Evolutionary conservation across 345 rosid species (phyloP).

Genomic region (Brassica rapa): DNA sequence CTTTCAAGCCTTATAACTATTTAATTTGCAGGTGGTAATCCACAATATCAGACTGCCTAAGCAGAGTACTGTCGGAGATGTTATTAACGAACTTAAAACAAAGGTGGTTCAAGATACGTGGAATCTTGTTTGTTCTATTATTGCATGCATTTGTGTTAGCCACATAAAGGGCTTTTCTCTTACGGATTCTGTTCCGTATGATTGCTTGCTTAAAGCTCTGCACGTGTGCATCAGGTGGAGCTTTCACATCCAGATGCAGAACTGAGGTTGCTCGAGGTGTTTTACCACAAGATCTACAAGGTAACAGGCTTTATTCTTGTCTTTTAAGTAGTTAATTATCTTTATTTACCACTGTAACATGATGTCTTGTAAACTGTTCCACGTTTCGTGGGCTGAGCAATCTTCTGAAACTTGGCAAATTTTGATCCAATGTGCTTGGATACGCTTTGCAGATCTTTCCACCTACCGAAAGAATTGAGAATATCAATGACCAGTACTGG

Average conservation of each 20-base stretch:
- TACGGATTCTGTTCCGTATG: not conserved
- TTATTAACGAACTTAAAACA: conserved; percentile 80
- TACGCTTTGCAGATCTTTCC: conserved; percentile 73
- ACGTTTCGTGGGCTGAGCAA: not conserved
- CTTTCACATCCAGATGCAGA: conserved; percentile 89
- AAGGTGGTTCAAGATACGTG: conserved; percentile 52
- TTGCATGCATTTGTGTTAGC: conserved; percentile 8
- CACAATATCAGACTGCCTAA: conserved; percentile 91
- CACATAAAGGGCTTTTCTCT: not conserved
- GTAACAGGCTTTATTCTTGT: conserved; percentile 42
- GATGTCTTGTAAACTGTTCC: conserved; percentile 6
- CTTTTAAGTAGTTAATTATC: not conserved
- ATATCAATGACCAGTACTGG: conserved; percentile 98
- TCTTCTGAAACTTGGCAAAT: conserved; percentile 7
- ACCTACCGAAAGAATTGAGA: conserved; percentile 82
- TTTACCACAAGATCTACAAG: conserved; percentile 94
- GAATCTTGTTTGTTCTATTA: conserved; percentile 11
- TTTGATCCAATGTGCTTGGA: conserved; percentile 3
- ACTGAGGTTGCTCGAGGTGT: conserved; percentile 90
- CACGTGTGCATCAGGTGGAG: conserved; percentile 67
- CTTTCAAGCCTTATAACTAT: conserved; percentile 18
- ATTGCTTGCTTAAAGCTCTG: conserved; percentile 9
- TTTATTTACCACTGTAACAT: not conserved
- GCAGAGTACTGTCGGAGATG: conserved; percentile 95
- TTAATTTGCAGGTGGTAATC: conserved; percentile 58